Percentiles rank a stretch among this genome's conserved stretches.
Conservation (phyloP, 371 early-diverging fungal species). For the Lichtheimia ornata region DNA sequence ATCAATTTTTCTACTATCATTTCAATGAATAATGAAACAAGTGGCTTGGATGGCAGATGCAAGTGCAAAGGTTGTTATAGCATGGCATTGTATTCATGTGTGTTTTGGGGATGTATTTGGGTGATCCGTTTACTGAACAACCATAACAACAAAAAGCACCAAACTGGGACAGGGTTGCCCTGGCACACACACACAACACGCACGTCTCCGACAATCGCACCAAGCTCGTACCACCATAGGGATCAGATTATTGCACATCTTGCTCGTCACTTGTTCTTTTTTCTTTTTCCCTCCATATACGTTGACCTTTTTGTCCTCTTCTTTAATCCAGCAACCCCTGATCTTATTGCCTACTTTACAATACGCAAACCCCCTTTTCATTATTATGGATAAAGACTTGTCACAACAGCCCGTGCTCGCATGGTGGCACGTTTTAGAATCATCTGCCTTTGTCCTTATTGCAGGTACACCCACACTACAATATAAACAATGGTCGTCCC, state of each 20-base stretch:
- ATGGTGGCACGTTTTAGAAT: slow-evolving; percentile 44
- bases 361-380: too few species aligned
- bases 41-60: too few species aligned
- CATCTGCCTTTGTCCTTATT: slow-evolving; percentile 36
- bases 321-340: slow-evolving; percentile 1
- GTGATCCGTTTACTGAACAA: too few species aligned
- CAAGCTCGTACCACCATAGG: neutral
- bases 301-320: neutral
- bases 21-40: too few species aligned
- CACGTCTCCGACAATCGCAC: neutral
- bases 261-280: neutral
- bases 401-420: slow-evolving; percentile 21
- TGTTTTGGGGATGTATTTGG: too few species aligned
- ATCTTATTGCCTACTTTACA: neutral
- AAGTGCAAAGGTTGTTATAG: too few species aligned
- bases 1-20: too few species aligned
- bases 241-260: slow-evolving; percentile 1
- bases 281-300: neutral
- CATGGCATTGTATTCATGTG: too few species aligned
- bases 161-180: slow-evolving; percentile 7
- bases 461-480: slow-evolving; percentile 27
- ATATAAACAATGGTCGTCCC: neutral
- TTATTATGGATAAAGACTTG: too few species aligned
- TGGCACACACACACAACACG: neutral
- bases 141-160: neutral